These are phyloP conservation scores for Przewalskia tangutica DNA, from an alignment of 257 asterid species.

Conservation along the genomic window DNA sequence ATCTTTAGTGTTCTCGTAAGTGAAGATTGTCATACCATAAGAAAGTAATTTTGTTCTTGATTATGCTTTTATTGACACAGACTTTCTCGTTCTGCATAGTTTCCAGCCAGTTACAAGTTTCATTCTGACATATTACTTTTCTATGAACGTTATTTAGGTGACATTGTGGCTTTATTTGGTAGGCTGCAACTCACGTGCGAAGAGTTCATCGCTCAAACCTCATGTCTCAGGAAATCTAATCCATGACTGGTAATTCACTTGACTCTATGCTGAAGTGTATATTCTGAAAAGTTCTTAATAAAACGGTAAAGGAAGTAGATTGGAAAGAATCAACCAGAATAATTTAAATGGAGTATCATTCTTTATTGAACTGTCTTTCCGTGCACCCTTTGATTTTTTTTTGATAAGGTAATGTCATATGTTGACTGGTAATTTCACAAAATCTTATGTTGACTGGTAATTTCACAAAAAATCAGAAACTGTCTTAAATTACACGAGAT, in stretches of 20 bases:
- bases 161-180: slow-evolving; percentile 53
- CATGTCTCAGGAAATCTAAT: slow-evolving; percentile 70
- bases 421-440: no score
- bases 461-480: not conserved
- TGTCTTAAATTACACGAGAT: not conserved
- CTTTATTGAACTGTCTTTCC: not conserved
- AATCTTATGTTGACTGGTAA: not conserved
- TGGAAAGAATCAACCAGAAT: not conserved
- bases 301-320: not conserved
- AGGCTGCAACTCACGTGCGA: slow-evolving; percentile 52
- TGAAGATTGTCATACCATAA: not conserved
- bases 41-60: not conserved
- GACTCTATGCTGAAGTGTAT: not conserved
- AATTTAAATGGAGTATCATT: not conserved
- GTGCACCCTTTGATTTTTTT: not conserved
- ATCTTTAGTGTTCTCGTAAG: slow-evolving; percentile 66
- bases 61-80: not conserved
- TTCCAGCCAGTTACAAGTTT: not conserved
- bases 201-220: slow-evolving; percentile 81
- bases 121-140: slow-evolving; percentile 1
- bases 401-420: no score
- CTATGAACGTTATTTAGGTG: slow-evolving; percentile 33
- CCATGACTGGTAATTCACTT: slow-evolving; percentile 65
- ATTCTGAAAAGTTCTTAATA: not conserved
- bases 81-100: not conserved